Evolutionary conservation across 176 grass and related monocot genomes (phyloP).

Genomic region (Avena sativa): DNA sequence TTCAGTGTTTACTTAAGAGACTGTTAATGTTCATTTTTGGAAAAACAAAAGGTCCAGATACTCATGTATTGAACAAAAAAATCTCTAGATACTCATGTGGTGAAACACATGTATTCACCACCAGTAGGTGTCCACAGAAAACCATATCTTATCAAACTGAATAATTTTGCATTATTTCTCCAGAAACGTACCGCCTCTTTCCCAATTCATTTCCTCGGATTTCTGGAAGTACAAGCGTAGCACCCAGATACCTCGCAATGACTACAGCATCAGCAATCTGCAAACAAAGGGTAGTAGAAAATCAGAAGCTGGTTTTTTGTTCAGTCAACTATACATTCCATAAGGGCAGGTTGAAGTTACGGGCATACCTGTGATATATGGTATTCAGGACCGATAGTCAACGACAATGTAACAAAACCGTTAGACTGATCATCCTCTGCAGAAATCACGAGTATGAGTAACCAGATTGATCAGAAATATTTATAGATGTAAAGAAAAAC

Average conservation of each 20-base stretch:
- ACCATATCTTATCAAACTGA: slow-evolving; percentile 23
- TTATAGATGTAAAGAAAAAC: slow-evolving; percentile 19
- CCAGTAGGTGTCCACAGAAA: background rate
- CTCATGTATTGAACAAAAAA: background rate
- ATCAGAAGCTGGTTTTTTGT: background rate
- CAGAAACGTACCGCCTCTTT: slow-evolving; percentile 64
- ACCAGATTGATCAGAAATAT: slow-evolving; percentile 22
- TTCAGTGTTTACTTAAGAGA: background rate
- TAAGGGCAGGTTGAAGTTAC: background rate
- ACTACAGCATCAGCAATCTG: slow-evolving; percentile 93
- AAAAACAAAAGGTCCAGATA: background rate
- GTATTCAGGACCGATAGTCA: slow-evolving; percentile 76
- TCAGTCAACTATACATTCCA: background rate
- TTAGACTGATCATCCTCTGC: slow-evolving; percentile 51
- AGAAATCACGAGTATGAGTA: slow-evolving; percentile 35
- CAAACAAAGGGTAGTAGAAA: slow-evolving; percentile 28
- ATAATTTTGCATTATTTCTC: background rate
- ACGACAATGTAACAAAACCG: slow-evolving; percentile 85
- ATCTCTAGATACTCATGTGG: slow-evolving; percentile 17
- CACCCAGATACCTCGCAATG: slow-evolving; percentile 82
- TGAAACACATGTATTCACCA: slow-evolving; percentile 24
- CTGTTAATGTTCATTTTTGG: background rate
- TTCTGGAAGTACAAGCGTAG: slow-evolving; percentile 85
- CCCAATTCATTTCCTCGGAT: slow-evolving; percentile 88
- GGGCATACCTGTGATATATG: slow-evolving; percentile 74